phyloP scores from a whole-genome alignment of 1,139 yeast genomes.

The Ogataea hybrid region DNA sequence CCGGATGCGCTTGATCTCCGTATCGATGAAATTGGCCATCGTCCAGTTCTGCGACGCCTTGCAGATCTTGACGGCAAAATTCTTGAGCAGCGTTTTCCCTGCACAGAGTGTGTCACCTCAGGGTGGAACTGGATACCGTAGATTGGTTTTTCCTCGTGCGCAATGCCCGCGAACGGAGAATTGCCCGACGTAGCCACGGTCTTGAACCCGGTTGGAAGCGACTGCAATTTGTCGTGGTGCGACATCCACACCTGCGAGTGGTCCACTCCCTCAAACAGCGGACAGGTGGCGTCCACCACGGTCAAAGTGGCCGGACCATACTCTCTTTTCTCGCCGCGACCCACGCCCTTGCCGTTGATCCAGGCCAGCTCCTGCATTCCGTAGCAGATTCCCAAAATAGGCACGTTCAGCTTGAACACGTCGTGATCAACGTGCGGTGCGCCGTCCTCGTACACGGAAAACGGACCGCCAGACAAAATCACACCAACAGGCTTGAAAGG shows the following conservation, averaged over 20 bases:
- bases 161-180: constrained; percentile 95
- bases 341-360: constrained; percentile 95
- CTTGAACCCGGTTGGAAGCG: constrained; percentile 86
- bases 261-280: constrained; percentile 83
- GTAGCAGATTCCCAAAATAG: constrained; percentile 96
- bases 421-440: constrained; percentile 98
- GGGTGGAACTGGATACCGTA: constrained; percentile 99
- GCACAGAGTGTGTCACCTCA: constrained; percentile 93
- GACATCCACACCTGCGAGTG: constrained; percentile 99
- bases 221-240: constrained; percentile 93
- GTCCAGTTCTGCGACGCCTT: constrained; percentile 89
- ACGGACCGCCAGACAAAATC: constrained; percentile 96
- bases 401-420: constrained; percentile 85
- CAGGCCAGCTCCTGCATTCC: constrained; percentile 99
- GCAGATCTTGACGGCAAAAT: constrained; percentile 92
- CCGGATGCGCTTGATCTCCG: too few species aligned
- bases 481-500: too few species aligned
- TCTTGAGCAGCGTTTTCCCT: constrained; percentile 85
- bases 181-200: constrained; percentile 89
- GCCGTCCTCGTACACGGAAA: constrained; percentile 91
- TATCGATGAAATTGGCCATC: constrained; percentile 97
- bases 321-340: constrained; percentile 96
- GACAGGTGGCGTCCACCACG: constrained; percentile 56
- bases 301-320: constrained; percentile 96
- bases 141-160: constrained; percentile 68